A percentile compares a stretch with the other conserved stretches of the same genome.
These are phyloP conservation scores for Leccinum ochraceum DNA, from an alignment of 768 basidiomycete genomes.

Conservation along the genomic window DNA sequence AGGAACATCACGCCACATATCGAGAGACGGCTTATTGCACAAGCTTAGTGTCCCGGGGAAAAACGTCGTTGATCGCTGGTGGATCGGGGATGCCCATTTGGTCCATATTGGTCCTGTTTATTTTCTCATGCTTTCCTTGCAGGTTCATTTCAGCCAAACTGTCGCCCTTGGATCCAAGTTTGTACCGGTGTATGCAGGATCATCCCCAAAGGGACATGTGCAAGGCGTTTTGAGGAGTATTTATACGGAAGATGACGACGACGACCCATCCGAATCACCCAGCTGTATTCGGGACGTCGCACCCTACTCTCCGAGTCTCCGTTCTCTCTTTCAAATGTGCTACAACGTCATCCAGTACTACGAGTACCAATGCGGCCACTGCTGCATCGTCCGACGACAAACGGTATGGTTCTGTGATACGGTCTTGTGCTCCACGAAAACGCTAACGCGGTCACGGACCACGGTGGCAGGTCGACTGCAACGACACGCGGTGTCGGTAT, in stretches of 20 bases:
- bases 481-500: constrained; percentile 37
- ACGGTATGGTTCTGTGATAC: constrained; percentile 30
- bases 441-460: neutral
- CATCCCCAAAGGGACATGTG: constrained; percentile 8
- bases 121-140: constrained; percentile 17
- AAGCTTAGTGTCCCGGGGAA: constrained; percentile 1
- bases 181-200: constrained; percentile 7
- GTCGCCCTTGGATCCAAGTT: constrained; percentile 3
- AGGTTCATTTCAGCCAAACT: constrained; percentile 7
- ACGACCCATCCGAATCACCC: constrained; percentile 5
- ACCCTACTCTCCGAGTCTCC: constrained; percentile 2
- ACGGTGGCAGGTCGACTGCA: constrained; percentile 52
- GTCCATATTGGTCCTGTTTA: constrained; percentile 14
- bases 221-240: constrained; percentile 17
- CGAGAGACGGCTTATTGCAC: constrained; percentile 15
- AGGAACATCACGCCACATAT: constrained; percentile 12
- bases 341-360: constrained; percentile 35
- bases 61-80: constrained; percentile 3
- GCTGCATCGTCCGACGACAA: constrained; percentile 31
- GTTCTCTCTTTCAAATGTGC: constrained; percentile 31
- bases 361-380: constrained; percentile 37
- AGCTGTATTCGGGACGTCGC: neutral
- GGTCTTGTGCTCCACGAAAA: neutral
- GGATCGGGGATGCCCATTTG: constrained; percentile 9
- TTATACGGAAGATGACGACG: constrained; percentile 16